phyloP scores from a whole-genome alignment of 2,329 filamentous ascomycete species.

The Trichoderma koningii region DNA sequence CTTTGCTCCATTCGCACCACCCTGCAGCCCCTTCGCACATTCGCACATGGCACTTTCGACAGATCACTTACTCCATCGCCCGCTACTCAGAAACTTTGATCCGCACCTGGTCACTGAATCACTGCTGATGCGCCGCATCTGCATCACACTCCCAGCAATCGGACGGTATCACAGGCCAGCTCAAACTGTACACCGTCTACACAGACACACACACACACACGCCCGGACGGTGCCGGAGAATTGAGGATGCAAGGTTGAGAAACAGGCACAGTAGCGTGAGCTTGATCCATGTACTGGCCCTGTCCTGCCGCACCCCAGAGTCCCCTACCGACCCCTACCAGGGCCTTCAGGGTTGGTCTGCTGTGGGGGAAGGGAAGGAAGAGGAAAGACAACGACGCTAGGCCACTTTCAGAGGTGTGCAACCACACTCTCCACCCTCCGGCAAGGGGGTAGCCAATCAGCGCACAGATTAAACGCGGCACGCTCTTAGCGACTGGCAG shows the following conservation, averaged over 20 bases:
- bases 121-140: no score
- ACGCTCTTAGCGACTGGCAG: constrained; percentile 21
- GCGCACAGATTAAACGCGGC: constrained; percentile 21
- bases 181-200: no score
- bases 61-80: no score
- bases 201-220: constrained; percentile 1
- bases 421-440: neutral
- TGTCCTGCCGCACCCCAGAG: constrained; percentile 27
- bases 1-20: no score
- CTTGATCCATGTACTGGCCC: constrained; percentile 23
- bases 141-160: no score
- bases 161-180: no score
- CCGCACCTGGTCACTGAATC: no score
- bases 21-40: no score
- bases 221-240: constrained; percentile 23
- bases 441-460: constrained; percentile 17
- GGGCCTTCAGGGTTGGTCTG: constrained; percentile 17
- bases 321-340: constrained; percentile 26
- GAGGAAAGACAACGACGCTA: neutral
- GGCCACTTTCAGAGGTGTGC: constrained; percentile 7
- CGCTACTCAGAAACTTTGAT: no score
- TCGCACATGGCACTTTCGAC: no score
- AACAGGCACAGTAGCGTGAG: constrained; percentile 26
- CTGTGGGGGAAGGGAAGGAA: constrained; percentile 1
- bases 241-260: constrained; percentile 25